A percentile compares a stretch with the other conserved stretches of the same genome.
Evolutionary conservation across 768 basidiomycete genomes (phyloP).

Genomic region (Saitozyma sp.): DNA sequence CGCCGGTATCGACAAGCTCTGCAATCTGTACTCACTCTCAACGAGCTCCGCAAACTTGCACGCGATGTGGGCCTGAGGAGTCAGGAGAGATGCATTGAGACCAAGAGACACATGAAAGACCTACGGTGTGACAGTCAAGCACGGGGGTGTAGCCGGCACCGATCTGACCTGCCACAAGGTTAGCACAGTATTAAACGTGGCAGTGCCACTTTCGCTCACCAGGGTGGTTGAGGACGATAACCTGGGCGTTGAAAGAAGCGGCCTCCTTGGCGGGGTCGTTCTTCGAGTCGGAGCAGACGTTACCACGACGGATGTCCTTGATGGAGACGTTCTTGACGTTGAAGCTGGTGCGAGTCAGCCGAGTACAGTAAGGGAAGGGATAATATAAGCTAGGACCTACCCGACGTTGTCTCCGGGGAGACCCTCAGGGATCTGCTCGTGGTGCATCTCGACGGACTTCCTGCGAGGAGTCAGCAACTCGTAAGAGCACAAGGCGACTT

Average conservation of each 20-base stretch:
- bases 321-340: constrained; percentile 99
- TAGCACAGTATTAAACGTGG: neutral
- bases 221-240: constrained; percentile 99
- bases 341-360: constrained; percentile 62
- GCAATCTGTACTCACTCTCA: constrained; percentile 59
- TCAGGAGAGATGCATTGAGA: neutral
- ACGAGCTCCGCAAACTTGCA: constrained; percentile 98
- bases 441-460: constrained; percentile 63
- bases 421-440: constrained; percentile 82
- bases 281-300: constrained; percentile 99
- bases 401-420: constrained; percentile 94
- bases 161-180: constrained; percentile 64
- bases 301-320: constrained; percentile 99
- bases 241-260: constrained; percentile 82
- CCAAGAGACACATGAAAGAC: neutral
- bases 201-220: constrained; percentile 54
- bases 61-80: constrained; percentile 80
- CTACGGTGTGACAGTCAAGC: constrained; percentile 91
- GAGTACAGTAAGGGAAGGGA: constrained; percentile 6
- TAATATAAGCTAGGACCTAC: neutral
- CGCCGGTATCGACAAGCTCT: too few relatives aligned
- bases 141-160: constrained; percentile 98
- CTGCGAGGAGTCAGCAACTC: constrained; percentile 54
- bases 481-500: constrained; percentile 91
- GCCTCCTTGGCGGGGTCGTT: constrained; percentile 86